A percentile compares a stretch with the other conserved stretches of the same genome.
phyloP scores from a whole-genome alignment of 2,329 filamentous ascomycete species.

The Pseudofabraea citricarpa region DNA sequence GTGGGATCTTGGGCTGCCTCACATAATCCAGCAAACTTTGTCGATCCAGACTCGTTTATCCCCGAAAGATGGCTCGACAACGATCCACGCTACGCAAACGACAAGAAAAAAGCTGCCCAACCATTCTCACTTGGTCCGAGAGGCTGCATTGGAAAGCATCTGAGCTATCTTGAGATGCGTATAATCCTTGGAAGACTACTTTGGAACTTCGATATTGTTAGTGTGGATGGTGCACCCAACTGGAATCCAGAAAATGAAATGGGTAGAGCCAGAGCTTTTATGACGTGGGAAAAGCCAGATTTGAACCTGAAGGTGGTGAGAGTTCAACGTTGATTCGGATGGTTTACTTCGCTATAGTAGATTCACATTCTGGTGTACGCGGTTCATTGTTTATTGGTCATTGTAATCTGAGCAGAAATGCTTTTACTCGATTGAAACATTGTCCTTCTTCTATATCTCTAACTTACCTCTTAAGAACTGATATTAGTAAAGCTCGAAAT shows the following conservation, averaged over 20 bases:
- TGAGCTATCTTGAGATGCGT: conserved; percentile 4
- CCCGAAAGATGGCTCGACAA: conserved; percentile 33
- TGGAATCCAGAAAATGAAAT: conserved; percentile 12
- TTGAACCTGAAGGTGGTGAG: conserved; percentile 9
- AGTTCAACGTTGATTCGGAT: conserved; percentile 4
- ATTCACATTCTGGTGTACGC: too few relatives aligned
- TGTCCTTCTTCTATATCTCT: too few relatives aligned
- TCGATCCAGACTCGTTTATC: conserved; percentile 28
- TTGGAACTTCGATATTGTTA: conserved; percentile 18
- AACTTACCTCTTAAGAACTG: too few relatives aligned
- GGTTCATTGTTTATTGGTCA: too few relatives aligned
- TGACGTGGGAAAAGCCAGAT: conserved; percentile 13
- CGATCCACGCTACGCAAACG: conserved; percentile 7
- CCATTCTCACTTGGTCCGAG: conserved; percentile 5
- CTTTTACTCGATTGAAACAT: too few relatives aligned
- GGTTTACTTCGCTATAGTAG: too few relatives aligned
- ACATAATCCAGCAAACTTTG: neutral
- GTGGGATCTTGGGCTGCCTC: neutral
- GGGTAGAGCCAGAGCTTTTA: conserved; percentile 7
- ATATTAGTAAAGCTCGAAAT: too few relatives aligned
- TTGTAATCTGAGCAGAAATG: too few relatives aligned
- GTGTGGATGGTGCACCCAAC: conserved; percentile 8
- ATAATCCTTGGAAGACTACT: conserved; percentile 4
- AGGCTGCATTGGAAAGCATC: conserved; percentile 11
- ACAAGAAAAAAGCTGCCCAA: conserved; percentile 3